A percentile compares a stretch with the other conserved stretches of the same genome.
Evolutionary conservation across 306 rosid species (phyloP).

Genomic region (Vigna angularis): DNA sequence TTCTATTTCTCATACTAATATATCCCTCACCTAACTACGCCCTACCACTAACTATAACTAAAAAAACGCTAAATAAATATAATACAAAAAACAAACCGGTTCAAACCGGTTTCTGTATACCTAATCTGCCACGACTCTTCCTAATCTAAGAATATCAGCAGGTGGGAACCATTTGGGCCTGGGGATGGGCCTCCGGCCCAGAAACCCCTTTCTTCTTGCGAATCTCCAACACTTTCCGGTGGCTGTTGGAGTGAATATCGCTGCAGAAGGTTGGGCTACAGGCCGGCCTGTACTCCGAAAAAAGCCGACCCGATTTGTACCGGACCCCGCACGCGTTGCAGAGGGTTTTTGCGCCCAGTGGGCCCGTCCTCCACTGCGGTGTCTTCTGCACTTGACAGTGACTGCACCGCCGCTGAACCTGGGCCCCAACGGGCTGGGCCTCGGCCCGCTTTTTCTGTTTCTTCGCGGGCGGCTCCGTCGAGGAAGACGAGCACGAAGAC

Average conservation of each 20-base stretch:
- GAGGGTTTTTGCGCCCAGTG: constrained; percentile 81
- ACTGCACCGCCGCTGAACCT: constrained; percentile 78
- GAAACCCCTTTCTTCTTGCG: constrained; percentile 66
- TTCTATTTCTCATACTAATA: constrained; percentile 44
- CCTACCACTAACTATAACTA: constrained; percentile 39
- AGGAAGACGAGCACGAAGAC: constrained; percentile 58
- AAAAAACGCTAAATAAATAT: constrained; percentile 28
- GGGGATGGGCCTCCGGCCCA: constrained; percentile 48
- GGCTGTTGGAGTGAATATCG: constrained; percentile 84
- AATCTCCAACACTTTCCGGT: constrained; percentile 89
- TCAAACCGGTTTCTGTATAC: constrained; percentile 39
- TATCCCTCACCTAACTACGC: constrained; percentile 27
- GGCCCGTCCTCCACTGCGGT: constrained; percentile 99
- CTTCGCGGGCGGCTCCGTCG: constrained; percentile 65
- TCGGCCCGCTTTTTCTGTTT: constrained; percentile 67
- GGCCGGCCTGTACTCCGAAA: constrained; percentile 95
- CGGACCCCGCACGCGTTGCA: constrained; percentile 99
- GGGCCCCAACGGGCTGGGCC: constrained; percentile 49
- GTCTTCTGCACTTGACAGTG: constrained; percentile 92
- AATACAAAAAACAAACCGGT: constrained; percentile 49
- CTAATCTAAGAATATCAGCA: constrained; percentile 49
- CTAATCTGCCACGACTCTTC: constrained; percentile 29
- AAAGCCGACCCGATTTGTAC: constrained; percentile 88
- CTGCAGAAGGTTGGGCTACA: constrained; percentile 83
- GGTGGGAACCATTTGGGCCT: constrained; percentile 51